Evolutionary conservation across 768 basidiomycete species (phyloP), one percentile per base, ranked within the genome.

Genomic region (Amyloporia xantha): DNA sequence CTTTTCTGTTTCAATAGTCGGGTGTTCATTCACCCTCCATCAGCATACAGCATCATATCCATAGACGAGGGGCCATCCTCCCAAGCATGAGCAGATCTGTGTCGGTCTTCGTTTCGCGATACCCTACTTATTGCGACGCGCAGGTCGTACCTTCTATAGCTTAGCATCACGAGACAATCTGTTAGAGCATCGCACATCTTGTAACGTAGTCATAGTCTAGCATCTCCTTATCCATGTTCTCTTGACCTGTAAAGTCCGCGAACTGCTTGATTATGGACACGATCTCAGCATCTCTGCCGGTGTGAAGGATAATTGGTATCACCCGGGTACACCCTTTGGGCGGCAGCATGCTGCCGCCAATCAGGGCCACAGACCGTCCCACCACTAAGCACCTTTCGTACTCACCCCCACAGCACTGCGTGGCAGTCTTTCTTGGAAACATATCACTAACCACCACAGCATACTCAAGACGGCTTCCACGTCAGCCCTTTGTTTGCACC

Each of bases 181-280:
- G 68, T 69, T 79, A 81, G 80, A 82, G 80, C 81, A 81, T 79
- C 78, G 78, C 77, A 80, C 68, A 74, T 66, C 67, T 59, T 64
- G 59, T 62, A 64, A 54, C 59, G 60, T 63, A 63, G 54, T 56
- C 60, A 58, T 63, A 61, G 54, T 56, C 30, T 55, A 57, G 54
- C 55, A 57, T 55, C 40, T 57, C 49, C 50, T 44, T 59, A 53
- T 60, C 55, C 15, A 33, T n/a, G n/a, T n/a, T n/a, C 30, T 33
- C 30, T 33, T 33, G 9, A 7, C 30, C 30, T 7, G 9, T 33
- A 33, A 33, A 7, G 30, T 7, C 9, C 15, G 30, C 30, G 30
- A 33, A 33, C 30, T 33, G 30, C 15, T 33, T 33, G 30, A n/a
- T 43, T 3, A 43, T 25, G 21, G 19, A 9, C 26, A 28, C 44